Evolutionary conservation across 495 filamentous ascomycete species (phyloP), one percentile per base, ranked within the genome.

Genomic region (Penicillium soppii): DNA sequence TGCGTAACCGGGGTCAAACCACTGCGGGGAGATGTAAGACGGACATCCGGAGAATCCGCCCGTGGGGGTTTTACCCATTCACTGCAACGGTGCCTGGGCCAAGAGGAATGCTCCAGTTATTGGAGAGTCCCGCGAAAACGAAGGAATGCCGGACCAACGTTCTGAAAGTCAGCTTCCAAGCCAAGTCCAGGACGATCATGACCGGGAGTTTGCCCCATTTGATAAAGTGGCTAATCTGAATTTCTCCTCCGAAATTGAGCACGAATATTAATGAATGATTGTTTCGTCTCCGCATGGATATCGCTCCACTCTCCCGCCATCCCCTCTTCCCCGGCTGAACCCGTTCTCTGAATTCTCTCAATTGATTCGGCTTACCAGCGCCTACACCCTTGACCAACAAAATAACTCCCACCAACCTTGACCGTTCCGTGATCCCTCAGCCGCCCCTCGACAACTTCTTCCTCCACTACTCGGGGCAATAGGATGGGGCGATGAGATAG

Each of bases 281-380:
- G 20, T 32, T 15, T 33, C 21, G 9, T 58, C 61, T 64, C 61
- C 58, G 61, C 61, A 64, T 59, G 45, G 60, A 58, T 47, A 29
- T 51, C 47, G 53, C 42, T 61, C 58, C 61, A 54, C 61, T 64
- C 57, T 32, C 23, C 6, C 23, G 44, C 43, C 29, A 51, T 44
- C 52, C 54, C 50, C 49, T 57, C 55, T 59, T 55, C 52, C 55
- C 58, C 49, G 29, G 51, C 38, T 42, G 16, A 52, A 57, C 54
- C 54, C 44, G 50, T 43, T 38, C 23, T 53, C 54, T 36, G 17
- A 32, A 35, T 29, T 44, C 20, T 22, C 30, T 30, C 29, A 47
- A 21, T 35, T 23, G 29, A 17, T 21, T 29, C 37, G 20, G 39
- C 22, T 38, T 37, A n/a, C 10, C 41, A 32, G 17, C 37, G n/a